Percentiles rank a stretch among this genome's conserved stretches.
These are phyloP conservation scores for Kodamaea jinghongensis DNA, from an alignment of 805 yeast species.

Conservation along the genomic window DNA sequence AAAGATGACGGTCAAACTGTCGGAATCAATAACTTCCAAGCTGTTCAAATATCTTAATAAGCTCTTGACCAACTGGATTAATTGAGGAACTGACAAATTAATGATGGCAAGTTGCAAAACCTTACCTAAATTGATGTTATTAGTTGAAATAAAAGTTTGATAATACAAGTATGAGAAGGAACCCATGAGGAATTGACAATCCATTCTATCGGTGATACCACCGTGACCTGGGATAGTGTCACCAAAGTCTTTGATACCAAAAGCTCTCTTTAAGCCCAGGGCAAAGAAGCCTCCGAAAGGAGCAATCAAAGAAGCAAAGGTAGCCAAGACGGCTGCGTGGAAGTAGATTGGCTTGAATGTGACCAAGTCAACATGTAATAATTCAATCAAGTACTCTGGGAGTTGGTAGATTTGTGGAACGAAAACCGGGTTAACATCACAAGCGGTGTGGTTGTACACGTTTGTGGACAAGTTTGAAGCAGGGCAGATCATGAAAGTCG, in stretches of 20 bases:
- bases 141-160: conserved; percentile 82
- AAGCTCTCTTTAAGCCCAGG: conserved; percentile 94
- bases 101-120: conserved; percentile 73
- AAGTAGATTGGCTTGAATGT: conserved; percentile 83
- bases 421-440: conserved; percentile 90
- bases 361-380: conserved; percentile 42
- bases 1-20: conserved; percentile 25
- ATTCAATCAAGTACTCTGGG: conserved; percentile 62
- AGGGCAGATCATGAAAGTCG: conserved; percentile 84
- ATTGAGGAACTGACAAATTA: conserved; percentile 64
- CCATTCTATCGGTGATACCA: conserved; percentile 95
- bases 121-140: conserved; percentile 68
- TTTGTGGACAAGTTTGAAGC: conserved; percentile 63
- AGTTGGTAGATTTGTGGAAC: conserved; percentile 72
- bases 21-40: conserved; percentile 27
- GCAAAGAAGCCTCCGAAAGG: conserved; percentile 99
- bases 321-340: conserved; percentile 82
- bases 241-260: conserved; percentile 95
- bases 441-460: conserved; percentile 59
- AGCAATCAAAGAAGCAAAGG: conserved; percentile 94
- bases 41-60: conserved; percentile 53
- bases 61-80: conserved; percentile 57
- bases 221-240: conserved; percentile 99
- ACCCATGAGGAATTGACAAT: conserved; percentile 98
- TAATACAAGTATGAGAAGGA: conserved; percentile 88